Evolutionary conservation across 176 grass and related monocot species (phyloP).

Genomic region (Hordeum marinum): DNA sequence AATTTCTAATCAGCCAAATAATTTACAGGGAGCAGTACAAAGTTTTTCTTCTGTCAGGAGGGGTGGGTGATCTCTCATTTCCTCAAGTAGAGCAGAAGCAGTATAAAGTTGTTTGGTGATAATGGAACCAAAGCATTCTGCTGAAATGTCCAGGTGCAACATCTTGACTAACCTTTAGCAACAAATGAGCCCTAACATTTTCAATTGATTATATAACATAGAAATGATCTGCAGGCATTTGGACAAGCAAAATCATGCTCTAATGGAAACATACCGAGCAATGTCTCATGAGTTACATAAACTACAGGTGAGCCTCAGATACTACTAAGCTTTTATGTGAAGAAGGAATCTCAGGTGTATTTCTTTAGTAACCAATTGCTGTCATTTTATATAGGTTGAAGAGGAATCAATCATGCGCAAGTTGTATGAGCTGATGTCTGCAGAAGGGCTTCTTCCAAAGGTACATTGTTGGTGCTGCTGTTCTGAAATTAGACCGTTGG

Average conservation of each 20-base stretch:
- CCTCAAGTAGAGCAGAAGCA: neutral
- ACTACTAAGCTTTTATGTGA: neutral
- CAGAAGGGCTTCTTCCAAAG: conserved; percentile 71
- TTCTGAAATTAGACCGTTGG: neutral
- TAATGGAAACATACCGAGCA: conserved; percentile 57
- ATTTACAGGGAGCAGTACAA: conserved; percentile 24
- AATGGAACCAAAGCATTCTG: conserved; percentile 77
- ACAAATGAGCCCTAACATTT: neutral
- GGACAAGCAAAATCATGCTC: conserved; percentile 71
- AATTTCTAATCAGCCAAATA: conserved; percentile 11
- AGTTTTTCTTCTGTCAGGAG: neutral
- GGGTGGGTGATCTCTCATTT: neutral
- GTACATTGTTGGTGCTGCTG: conserved; percentile 28
- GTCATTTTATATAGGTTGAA: conserved; percentile 57
- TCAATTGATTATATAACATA: conserved; percentile 12
- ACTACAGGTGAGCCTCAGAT: conserved; percentile 45
- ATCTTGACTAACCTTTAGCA: neutral
- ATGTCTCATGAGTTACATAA: conserved; percentile 76
- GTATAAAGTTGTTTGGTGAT: conserved; percentile 16
- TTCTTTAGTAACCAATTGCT: conserved; percentile 12
- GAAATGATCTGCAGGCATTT: conserved; percentile 52
- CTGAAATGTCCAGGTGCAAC: conserved; percentile 57
- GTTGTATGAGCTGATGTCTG: conserved; percentile 60
- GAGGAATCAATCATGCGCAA: conserved; percentile 91
- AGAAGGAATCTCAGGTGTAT: neutral